Conservation (phyloP, 169 alveolate genomes). For the Eimeria falciformis region DNA sequence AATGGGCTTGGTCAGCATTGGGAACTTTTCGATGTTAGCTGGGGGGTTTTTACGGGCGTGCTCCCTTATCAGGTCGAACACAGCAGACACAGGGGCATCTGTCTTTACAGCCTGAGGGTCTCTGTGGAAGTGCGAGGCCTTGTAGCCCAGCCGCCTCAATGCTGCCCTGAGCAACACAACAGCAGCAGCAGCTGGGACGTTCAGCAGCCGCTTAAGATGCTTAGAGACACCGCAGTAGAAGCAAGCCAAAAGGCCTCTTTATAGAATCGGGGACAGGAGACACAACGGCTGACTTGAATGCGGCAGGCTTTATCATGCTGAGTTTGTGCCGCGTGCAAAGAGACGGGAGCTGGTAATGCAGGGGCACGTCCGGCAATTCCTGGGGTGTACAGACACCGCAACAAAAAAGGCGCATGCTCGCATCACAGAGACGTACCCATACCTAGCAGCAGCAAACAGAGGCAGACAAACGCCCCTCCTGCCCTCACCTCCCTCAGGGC, state of each 20-base stretch:
- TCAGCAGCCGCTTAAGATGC: too few species aligned
- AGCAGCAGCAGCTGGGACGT: too few species aligned
- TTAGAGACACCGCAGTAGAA: too few species aligned
- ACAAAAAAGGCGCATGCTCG: constrained; percentile 43
- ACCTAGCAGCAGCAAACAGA: neutral
- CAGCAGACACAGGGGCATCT: constrained; percentile 86
- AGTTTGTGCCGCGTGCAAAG: constrained; percentile 80
- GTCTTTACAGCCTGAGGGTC: constrained; percentile 90
- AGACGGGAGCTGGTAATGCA: constrained; percentile 84
- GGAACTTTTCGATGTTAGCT: neutral
- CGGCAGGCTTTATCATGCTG: constrained; percentile 81
- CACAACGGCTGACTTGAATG: constrained; percentile 75
- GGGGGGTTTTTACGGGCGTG: constrained; percentile 81
- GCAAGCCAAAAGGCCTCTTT: neutral
- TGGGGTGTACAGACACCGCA: constrained; percentile 44
- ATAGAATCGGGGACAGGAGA: neutral
- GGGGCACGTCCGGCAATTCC: constrained; percentile 83
- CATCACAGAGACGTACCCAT: neutral
- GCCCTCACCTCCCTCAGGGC: constrained; percentile 77
- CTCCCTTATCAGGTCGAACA: constrained; percentile 87
- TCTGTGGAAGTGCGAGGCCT: constrained; percentile 89
- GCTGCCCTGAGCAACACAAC: constrained; percentile 84
- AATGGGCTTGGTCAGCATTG: constrained; percentile 66
- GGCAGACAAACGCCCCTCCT: neutral
- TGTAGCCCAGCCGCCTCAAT: constrained; percentile 84